Conservation (phyloP, 805 yeast genomes). For the Pichia sporocuriosa region DNA sequence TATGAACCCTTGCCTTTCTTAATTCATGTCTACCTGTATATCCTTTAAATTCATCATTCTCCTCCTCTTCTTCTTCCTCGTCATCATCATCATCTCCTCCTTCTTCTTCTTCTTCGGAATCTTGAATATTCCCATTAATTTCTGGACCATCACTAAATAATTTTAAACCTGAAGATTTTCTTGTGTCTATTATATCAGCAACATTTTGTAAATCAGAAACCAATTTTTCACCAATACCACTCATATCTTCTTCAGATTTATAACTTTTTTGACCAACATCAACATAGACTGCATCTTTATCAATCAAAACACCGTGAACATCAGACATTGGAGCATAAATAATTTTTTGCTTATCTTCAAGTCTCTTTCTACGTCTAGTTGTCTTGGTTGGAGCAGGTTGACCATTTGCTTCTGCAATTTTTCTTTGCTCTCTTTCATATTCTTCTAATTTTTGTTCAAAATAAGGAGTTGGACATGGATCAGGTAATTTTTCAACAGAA, state of each 20-base stretch:
- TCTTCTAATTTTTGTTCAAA: constrained; percentile 83
- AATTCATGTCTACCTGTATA: constrained; percentile 59
- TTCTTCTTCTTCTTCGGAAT: constrained; percentile 31
- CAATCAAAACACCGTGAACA: constrained; percentile 97
- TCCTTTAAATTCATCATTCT: constrained; percentile 24
- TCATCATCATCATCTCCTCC: constrained; percentile 11
- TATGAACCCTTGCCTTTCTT: constrained; percentile 57
- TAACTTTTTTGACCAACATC: constrained; percentile 50
- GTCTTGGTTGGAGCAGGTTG: constrained; percentile 42
- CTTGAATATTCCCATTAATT: constrained; percentile 31
- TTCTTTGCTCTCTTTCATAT: constrained; percentile 63
- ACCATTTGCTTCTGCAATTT: constrained; percentile 56
- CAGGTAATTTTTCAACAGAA: constrained; percentile 83
- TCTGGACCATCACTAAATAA: constrained; percentile 50
- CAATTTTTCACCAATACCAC: constrained; percentile 78
- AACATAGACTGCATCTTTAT: constrained; percentile 94
- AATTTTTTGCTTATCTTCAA: constrained; percentile 89
- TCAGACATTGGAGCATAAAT: constrained; percentile 99
- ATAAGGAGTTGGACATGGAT: constrained; percentile 98
- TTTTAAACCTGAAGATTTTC: constrained; percentile 60
- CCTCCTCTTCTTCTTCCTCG: constrained; percentile 22
- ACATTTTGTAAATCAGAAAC: constrained; percentile 78
- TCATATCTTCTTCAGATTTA: constrained; percentile 25
- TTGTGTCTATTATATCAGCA: constrained; percentile 42
- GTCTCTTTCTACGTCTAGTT: constrained; percentile 66